These are phyloP conservation scores for Fraxinus greggii DNA, from an alignment of 305 asterid genomes.

Conservation along the genomic window DNA sequence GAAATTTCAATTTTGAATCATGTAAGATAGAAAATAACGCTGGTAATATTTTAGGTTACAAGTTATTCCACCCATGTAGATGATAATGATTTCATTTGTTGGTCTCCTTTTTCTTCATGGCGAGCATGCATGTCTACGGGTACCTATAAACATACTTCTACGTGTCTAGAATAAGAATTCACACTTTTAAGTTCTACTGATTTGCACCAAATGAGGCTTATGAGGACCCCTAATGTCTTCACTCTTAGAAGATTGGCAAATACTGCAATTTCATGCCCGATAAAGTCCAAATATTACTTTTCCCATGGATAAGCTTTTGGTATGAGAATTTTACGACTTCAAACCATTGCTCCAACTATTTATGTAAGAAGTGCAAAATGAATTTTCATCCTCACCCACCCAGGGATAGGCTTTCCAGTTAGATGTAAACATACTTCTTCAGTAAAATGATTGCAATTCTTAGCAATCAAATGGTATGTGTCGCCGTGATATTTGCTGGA, in stretches of 20 bases:
- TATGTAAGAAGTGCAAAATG: neutral
- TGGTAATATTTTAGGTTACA: conserved; percentile 3
- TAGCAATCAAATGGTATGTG: conserved; percentile 85
- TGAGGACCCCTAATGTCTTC: neutral
- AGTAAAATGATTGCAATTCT: conserved; percentile 92
- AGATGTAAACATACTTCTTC: conserved; percentile 68
- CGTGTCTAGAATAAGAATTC: neutral
- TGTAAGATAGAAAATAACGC: conserved; percentile 5
- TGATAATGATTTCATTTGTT: neutral
- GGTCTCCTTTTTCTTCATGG: neutral
- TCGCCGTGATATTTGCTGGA: conserved; percentile 84
- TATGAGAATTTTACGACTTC: neutral
- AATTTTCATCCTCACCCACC: conserved; percentile 45
- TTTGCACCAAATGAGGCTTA: conserved; percentile 10
- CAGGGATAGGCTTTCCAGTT: conserved; percentile 73
- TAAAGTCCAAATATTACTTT: neutral
- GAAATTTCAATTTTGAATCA: conserved; percentile 24
- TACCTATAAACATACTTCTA: neutral
- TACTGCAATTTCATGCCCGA: neutral
- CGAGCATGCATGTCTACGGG: neutral
- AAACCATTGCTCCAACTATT: neutral
- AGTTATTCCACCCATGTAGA: conserved; percentile 1
- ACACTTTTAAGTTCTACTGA: neutral
- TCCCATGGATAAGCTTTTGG: neutral
- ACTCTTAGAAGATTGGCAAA: neutral